Conservation (phyloP, 2,329 filamentous ascomycete genomes). For the Cordyceps cicadae region DNA sequence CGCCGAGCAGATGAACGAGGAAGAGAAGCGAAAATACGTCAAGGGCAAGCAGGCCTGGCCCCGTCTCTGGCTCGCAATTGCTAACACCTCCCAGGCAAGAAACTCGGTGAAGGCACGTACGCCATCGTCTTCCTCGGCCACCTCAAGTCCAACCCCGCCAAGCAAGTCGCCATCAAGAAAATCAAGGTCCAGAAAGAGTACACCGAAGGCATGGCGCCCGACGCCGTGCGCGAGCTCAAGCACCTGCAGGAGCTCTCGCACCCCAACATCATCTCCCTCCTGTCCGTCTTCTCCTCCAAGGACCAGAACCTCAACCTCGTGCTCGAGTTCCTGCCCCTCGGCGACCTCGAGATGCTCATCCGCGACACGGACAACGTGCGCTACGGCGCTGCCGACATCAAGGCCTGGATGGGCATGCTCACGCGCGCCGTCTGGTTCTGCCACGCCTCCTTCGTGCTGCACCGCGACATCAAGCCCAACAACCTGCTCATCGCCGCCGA, state of each 20-base stretch:
- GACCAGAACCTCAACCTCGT: conserved; percentile 95
- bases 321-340: conserved; percentile 85
- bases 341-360: conserved; percentile 90
- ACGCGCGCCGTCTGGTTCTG: conserved; percentile 89
- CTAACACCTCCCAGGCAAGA: conserved; percentile 54
- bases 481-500: conserved; percentile 91
- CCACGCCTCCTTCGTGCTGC: conserved; percentile 86
- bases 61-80: not conserved
- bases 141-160: conserved; percentile 60
- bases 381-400: conserved; percentile 85
- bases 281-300: conserved; percentile 90
- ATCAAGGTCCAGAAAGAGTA: conserved; percentile 83
- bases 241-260: conserved; percentile 90
- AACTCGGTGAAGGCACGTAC: conserved; percentile 93
- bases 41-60: conserved; percentile 52
- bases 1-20: conserved; percentile 76
- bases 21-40: conserved; percentile 79
- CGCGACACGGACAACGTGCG: conserved; percentile 69
- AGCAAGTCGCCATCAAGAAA: conserved; percentile 85
- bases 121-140: conserved; percentile 90
- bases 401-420: conserved; percentile 99
- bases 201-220: conserved; percentile 84
- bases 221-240: conserved; percentile 92
- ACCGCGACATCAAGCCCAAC: conserved; percentile 98
- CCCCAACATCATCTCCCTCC: conserved; percentile 88